Conservation (phyloP, 1,284 basidiomycete genomes). For the Cryptococcus amylolentus region DNA sequence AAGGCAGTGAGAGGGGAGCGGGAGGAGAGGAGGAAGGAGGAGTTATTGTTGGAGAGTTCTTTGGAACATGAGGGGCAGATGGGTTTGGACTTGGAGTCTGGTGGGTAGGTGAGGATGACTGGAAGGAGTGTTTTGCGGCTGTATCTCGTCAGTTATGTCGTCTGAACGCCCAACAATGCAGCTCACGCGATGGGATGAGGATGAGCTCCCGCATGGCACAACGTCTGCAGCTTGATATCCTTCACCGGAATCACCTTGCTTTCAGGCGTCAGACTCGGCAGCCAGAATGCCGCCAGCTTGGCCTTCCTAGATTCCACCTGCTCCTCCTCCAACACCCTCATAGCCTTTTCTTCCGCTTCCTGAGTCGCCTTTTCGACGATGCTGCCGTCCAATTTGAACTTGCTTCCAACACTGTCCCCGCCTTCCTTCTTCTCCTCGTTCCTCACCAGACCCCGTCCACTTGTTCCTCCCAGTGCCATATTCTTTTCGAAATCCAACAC, state of each 20-base stretch:
- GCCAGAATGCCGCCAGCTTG: slow-evolving; percentile 92
- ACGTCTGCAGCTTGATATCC: slow-evolving; percentile 78
- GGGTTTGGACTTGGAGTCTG: slow-evolving; percentile 53
- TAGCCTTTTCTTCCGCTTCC: slow-evolving; percentile 79
- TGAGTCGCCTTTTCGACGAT: slow-evolving; percentile 65
- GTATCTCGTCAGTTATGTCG: not conserved
- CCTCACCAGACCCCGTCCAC: slow-evolving; percentile 9
- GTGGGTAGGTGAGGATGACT: slow-evolving; percentile 66
- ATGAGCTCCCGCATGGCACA: slow-evolving; percentile 72
- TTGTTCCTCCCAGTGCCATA: slow-evolving; percentile 55
- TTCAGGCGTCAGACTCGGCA: slow-evolving; percentile 79
- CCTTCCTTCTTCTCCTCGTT: slow-evolving; percentile 63
- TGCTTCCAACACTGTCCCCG: slow-evolving; percentile 51
- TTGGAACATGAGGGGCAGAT: slow-evolving; percentile 89
- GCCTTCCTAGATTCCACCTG: slow-evolving; percentile 71
- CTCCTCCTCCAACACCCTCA: slow-evolving; percentile 75
- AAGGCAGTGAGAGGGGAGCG: slow-evolving; percentile 5
- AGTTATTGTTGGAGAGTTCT: slow-evolving; percentile 69
- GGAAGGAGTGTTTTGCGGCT: slow-evolving; percentile 73
- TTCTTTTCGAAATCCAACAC: slow-evolving; percentile 76
- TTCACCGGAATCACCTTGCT: slow-evolving; percentile 61
- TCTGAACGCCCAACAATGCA: not conserved
- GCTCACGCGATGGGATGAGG: slow-evolving; percentile 70
- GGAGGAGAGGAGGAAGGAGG: slow-evolving; percentile 59
- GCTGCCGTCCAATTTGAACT: slow-evolving; percentile 70